Conservation (phyloP, 345 rosid species). For the Lepidium aucheri region DNA sequence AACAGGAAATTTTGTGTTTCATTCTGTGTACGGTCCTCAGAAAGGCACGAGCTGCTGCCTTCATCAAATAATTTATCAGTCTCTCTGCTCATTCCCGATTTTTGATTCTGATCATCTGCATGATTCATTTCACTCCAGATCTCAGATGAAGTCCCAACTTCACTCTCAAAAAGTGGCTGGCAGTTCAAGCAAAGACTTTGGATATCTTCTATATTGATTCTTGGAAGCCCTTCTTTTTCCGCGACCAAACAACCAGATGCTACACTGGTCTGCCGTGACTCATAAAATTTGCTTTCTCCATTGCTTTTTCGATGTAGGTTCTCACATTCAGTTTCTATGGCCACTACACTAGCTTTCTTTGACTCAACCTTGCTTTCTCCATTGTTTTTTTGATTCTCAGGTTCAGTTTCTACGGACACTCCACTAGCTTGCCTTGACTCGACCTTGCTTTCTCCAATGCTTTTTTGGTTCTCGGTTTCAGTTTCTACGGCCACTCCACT, state of each 20-base stretch:
- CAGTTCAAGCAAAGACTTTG: constrained; percentile 9
- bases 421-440: not conserved
- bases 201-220: not conserved
- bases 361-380: too few relatives aligned
- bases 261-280: not conserved
- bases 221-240: not conserved
- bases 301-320: not conserved
- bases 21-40: constrained; percentile 12
- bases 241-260: not conserved
- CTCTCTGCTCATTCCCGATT: not conserved
- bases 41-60: not conserved
- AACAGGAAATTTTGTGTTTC: constrained; percentile 3
- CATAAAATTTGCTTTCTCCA: constrained; percentile 3
- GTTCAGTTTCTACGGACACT: not conserved
- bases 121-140: not conserved
- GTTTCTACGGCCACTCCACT: too few relatives aligned
- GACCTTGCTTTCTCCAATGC: constrained; percentile 4
- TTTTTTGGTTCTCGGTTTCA: not conserved
- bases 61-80: not conserved
- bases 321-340: too few relatives aligned
- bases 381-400: too few relatives aligned
- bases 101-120: not conserved
- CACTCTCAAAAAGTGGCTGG: not conserved
- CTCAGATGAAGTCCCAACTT: not conserved
- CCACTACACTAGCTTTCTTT: too few relatives aligned